Percentiles rank a stretch among this genome's conserved stretches.
Conservation (phyloP, 192 early-diverging fungal genomes). For the Mortierella alpina region DNA sequence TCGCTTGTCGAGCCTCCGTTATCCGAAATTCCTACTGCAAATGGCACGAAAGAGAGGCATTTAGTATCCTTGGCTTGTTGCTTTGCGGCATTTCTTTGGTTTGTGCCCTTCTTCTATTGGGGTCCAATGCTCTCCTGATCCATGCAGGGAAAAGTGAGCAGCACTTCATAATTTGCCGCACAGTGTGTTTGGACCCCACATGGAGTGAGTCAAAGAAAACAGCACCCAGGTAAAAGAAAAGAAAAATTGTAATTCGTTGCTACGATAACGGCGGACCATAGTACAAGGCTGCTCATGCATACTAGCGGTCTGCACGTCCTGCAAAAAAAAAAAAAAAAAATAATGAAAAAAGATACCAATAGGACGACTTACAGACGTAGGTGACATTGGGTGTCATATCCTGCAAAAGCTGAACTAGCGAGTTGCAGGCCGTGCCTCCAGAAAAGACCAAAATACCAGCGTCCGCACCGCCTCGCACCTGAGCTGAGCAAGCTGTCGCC, state of each 20-base stretch:
- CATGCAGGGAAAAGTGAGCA: too few relatives aligned
- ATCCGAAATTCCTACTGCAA: slow-evolving; percentile 73
- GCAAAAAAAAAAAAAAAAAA: too few relatives aligned
- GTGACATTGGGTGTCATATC: slow-evolving; percentile 70
- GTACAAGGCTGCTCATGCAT: too few relatives aligned
- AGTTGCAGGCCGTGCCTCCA: slow-evolving; percentile 84
- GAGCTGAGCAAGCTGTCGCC: too few relatives aligned
- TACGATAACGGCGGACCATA: too few relatives aligned
- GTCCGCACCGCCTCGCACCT: slow-evolving; percentile 33
- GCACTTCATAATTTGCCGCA: too few relatives aligned
- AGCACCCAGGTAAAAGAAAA: not conserved
- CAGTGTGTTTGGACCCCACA: too few relatives aligned
- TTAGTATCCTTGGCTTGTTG: too few relatives aligned
- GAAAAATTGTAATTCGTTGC: not conserved
- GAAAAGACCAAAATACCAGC: slow-evolving; percentile 72
- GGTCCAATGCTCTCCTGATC: not conserved
- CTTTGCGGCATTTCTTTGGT: not conserved
- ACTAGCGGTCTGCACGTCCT: too few relatives aligned
- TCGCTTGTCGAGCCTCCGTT: slow-evolving; percentile 77
- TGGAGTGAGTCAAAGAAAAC: not conserved
- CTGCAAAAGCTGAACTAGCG: slow-evolving; percentile 69
- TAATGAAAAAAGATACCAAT: not conserved
- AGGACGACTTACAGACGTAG: slow-evolving; percentile 60
- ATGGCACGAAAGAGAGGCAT: not conserved
- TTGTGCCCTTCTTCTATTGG: not conserved